These are phyloP conservation scores for Gaeumannomyces tritici DNA, from an alignment of 2,329 filamentous ascomycete species.

Conservation along the genomic window DNA sequence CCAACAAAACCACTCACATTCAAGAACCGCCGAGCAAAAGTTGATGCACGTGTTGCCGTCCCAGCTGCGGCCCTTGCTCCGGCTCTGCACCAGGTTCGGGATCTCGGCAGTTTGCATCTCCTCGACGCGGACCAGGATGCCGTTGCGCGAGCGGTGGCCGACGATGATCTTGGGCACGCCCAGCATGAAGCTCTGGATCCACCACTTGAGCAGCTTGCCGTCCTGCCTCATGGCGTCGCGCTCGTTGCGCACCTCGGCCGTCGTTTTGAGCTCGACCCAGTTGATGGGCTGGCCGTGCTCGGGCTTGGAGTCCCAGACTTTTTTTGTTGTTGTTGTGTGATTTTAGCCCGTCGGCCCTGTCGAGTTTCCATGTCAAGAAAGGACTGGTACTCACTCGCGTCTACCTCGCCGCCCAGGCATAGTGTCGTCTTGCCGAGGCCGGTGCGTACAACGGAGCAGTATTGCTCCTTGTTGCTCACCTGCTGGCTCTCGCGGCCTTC, in stretches of 20 bases:
- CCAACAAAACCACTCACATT: slow-evolving; percentile 44
- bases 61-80: slow-evolving; percentile 60
- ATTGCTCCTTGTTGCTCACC: slow-evolving; percentile 87
- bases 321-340: neutral
- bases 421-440: slow-evolving; percentile 68
- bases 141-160: slow-evolving; percentile 68
- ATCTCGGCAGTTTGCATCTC: slow-evolving; percentile 74
- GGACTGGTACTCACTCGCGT: slow-evolving; percentile 52
- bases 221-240: slow-evolving; percentile 70
- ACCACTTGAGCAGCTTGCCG: slow-evolving; percentile 87
- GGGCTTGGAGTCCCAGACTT: slow-evolving; percentile 80
- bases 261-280: slow-evolving; percentile 94
- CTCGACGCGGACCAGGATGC: slow-evolving; percentile 62
- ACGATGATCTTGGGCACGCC: slow-evolving; percentile 89
- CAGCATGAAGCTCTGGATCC: slow-evolving; percentile 91
- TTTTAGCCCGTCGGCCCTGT: too few species aligned
- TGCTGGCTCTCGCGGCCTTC: slow-evolving; percentile 60
- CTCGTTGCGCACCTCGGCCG: slow-evolving; percentile 58
- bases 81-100: slow-evolving; percentile 61
- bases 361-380: too few species aligned
- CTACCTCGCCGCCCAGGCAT: slow-evolving; percentile 87
- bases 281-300: slow-evolving; percentile 60
- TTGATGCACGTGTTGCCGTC: slow-evolving; percentile 92
- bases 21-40: slow-evolving; percentile 69
- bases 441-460: slow-evolving; percentile 88